These are phyloP conservation scores for Ettlia oleoabundans DNA, from an alignment of 139 green algal genomes.

Conservation along the genomic window DNA sequence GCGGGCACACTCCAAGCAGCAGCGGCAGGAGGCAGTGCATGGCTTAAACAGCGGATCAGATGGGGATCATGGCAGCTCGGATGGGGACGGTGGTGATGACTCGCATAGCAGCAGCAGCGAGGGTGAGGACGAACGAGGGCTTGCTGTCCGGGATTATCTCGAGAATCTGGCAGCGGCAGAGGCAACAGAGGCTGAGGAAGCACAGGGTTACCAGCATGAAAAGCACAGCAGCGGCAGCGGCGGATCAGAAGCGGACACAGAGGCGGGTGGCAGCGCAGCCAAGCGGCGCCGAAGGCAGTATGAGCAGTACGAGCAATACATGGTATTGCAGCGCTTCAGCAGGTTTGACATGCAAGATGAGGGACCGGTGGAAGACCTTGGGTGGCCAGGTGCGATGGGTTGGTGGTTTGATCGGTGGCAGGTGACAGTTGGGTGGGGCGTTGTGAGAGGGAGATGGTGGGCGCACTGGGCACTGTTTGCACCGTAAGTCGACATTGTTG, in stretches of 20 bases:
- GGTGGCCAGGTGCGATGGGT: conserved; percentile 28
- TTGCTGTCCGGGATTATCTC: conserved; percentile 7
- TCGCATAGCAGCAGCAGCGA: neutral
- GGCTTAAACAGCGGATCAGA: neutral
- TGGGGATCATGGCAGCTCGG: neutral
- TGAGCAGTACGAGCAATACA: neutral
- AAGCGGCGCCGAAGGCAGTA: neutral
- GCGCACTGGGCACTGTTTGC: too few species aligned
- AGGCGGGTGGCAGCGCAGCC: conserved; percentile 19
- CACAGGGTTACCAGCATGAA: neutral
- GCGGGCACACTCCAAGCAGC: too few species aligned
- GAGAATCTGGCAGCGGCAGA: conserved; percentile 1
- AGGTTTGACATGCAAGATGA: conserved; percentile 29
- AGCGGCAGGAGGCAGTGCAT: too few species aligned
- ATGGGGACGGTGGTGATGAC: neutral
- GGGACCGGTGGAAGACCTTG: conserved; percentile 6
- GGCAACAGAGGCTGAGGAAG: neutral
- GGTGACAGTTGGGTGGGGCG: too few species aligned
- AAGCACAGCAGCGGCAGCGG: conserved; percentile 8
- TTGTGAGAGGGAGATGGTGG: too few species aligned
- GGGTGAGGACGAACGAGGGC: neutral
- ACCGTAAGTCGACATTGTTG: too few species aligned
- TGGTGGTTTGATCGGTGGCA: too few species aligned
- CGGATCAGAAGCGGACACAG: conserved; percentile 10
- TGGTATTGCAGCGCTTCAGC: conserved; percentile 21